phyloP scores from a whole-genome alignment of 306 rosid genomes.

The Cicer yamashitae region DNA sequence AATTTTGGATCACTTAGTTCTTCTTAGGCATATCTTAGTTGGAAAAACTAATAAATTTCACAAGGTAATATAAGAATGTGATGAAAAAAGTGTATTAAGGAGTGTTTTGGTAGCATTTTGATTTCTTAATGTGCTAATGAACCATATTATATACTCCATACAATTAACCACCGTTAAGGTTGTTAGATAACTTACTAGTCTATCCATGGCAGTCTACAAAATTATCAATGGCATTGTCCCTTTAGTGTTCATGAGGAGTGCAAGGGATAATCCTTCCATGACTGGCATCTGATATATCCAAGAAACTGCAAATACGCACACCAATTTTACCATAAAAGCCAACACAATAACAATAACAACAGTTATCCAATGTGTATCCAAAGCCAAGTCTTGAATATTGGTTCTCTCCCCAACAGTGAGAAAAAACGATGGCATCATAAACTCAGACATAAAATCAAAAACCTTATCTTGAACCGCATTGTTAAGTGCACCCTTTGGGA shows the following conservation, averaged over 20 bases:
- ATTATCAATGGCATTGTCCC: slow-evolving; percentile 45
- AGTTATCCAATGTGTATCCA: neutral
- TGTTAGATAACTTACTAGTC: slow-evolving; percentile 39
- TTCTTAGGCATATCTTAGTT: neutral
- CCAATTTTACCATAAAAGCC: slow-evolving; percentile 43
- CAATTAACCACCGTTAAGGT: slow-evolving; percentile 19
- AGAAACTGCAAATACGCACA: slow-evolving; percentile 4
- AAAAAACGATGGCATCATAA: slow-evolving; percentile 52
- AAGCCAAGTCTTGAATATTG: neutral
- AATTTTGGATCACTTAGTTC: neutral
- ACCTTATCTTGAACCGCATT: slow-evolving; percentile 48
- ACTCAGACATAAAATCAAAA: slow-evolving; percentile 42
- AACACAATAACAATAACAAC: slow-evolving; percentile 40
- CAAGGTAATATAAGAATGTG: neutral
- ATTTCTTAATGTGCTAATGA: neutral
- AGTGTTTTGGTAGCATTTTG: neutral
- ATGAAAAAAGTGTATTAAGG: neutral
- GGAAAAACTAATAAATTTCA: neutral
- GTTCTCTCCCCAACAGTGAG: slow-evolving; percentile 42
- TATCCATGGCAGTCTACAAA: slow-evolving; percentile 47
- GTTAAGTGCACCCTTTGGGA: slow-evolving; percentile 46
- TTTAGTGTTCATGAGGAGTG: slow-evolving; percentile 54
- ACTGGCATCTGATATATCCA: slow-evolving; percentile 39
- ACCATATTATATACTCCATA: neutral
- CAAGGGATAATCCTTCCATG: slow-evolving; percentile 47